A percentile compares a stretch with the other conserved stretches of the same genome.
Conservation (phyloP, 345 rosid species). For the Clarkia xantiana region DNA sequence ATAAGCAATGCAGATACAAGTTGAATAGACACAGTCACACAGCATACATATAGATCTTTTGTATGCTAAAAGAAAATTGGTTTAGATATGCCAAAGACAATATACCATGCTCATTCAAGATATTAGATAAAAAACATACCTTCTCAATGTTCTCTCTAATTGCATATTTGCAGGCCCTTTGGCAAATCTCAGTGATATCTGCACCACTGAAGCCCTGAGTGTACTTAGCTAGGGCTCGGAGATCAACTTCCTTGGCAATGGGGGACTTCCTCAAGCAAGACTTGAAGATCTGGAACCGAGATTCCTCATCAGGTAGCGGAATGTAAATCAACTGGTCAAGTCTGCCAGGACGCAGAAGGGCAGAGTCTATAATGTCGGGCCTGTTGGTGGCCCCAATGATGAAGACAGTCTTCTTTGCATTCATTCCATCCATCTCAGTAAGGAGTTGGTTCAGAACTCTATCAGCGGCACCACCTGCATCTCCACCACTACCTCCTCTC, state of each 20-base stretch:
- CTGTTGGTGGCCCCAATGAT: constrained; percentile 94
- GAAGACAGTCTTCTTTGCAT: constrained; percentile 88
- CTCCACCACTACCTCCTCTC: constrained; percentile 90
- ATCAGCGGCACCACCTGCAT: constrained; percentile 98
- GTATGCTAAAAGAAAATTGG: no score
- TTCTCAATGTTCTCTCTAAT: constrained; percentile 89
- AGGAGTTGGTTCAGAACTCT: constrained; percentile 88
- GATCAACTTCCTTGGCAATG: constrained; percentile 68
- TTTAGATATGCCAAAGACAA: no score
- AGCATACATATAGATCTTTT: no score
- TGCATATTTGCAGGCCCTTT: constrained; percentile 85
- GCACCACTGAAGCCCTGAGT: constrained; percentile 96
- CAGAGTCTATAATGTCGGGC: constrained; percentile 89
- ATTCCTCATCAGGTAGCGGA: constrained; percentile 91
- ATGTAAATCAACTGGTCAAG: constrained; percentile 90
- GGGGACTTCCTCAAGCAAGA: constrained; percentile 91
- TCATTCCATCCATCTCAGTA: constrained; percentile 98
- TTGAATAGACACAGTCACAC: no score
- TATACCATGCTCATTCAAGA: background rate
- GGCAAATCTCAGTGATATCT: constrained; percentile 91
- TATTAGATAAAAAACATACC: constrained; percentile 17
- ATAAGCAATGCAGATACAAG: no score
- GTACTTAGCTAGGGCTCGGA: constrained; percentile 79
- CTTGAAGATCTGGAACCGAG: constrained; percentile 68
- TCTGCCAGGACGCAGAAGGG: constrained; percentile 88